Evolutionary conservation across 2,329 filamentous ascomycete species (phyloP).

Genomic region (Alternaria consortialis): DNA sequence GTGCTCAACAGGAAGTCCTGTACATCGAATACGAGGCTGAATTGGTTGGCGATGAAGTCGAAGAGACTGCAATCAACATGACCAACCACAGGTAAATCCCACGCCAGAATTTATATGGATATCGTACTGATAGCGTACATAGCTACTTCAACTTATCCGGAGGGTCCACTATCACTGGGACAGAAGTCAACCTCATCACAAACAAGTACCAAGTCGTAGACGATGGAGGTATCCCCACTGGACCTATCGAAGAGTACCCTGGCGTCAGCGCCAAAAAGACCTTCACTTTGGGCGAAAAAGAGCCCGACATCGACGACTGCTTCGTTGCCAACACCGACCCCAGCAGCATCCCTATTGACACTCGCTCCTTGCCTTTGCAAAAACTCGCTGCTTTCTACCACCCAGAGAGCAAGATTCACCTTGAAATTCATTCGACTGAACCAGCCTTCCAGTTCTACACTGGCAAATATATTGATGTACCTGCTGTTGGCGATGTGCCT

Average conservation of each 20-base stretch:
- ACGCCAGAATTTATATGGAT: background rate
- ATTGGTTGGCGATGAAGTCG: conserved; percentile 74
- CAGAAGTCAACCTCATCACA: conserved; percentile 66
- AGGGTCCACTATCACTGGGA: conserved; percentile 68
- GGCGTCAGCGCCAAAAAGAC: conserved; percentile 70
- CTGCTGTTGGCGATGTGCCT: conserved; percentile 66
- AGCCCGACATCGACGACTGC: conserved; percentile 87
- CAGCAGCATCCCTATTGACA: conserved; percentile 60
- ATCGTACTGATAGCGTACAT: conserved; percentile 7
- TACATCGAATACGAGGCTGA: conserved; percentile 91
- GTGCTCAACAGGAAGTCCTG: conserved; percentile 73
- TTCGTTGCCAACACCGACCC: conserved; percentile 78
- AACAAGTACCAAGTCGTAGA: conserved; percentile 78
- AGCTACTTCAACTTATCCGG: conserved; percentile 75
- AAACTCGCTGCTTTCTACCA: conserved; percentile 78
- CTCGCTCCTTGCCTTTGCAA: conserved; percentile 65
- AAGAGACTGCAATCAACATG: conserved; percentile 92
- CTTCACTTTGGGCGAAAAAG: conserved; percentile 75
- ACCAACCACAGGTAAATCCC: conserved; percentile 85
- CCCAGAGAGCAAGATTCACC: conserved; percentile 75
- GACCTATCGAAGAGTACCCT: conserved; percentile 70
- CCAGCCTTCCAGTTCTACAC: conserved; percentile 98
- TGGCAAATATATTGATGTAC: conserved; percentile 82
- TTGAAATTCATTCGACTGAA: conserved; percentile 90
- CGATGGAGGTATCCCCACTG: conserved; percentile 75